Evolutionary conservation across 768 basidiomycete genomes (phyloP).

Genomic region (Obba rivulosa): DNA sequence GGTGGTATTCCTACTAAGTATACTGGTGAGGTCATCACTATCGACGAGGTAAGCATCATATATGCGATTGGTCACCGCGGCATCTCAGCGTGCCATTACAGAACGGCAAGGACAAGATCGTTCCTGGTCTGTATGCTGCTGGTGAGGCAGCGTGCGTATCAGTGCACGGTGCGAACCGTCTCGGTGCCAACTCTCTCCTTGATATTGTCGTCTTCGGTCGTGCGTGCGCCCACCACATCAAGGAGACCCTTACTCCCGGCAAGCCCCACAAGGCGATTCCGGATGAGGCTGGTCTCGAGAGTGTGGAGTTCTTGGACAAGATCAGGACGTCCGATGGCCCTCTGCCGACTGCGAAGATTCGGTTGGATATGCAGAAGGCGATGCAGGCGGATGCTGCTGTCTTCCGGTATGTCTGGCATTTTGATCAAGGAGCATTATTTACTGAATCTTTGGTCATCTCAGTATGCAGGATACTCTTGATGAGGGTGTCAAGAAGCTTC

Average conservation of each 20-base stretch:
- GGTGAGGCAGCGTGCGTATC: slow-evolving; percentile 99
- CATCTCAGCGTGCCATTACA: slow-evolving; percentile 11
- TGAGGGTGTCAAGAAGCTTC: slow-evolving; percentile 86
- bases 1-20: slow-evolving; percentile 99
- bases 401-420: slow-evolving; percentile 56
- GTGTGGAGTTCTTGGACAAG: slow-evolving; percentile 85
- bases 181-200: slow-evolving; percentile 97
- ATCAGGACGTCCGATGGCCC: slow-evolving; percentile 79
- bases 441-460: slow-evolving; percentile 1
- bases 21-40: slow-evolving; percentile 93
- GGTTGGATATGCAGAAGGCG: slow-evolving; percentile 96
- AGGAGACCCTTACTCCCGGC: slow-evolving; percentile 83
- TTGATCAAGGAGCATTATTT: not conserved
- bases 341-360: slow-evolving; percentile 83
- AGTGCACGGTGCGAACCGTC: slow-evolving; percentile 98
- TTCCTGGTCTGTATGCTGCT: slow-evolving; percentile 96
- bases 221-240: slow-evolving; percentile 98
- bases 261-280: slow-evolving; percentile 87
- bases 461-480: slow-evolving; percentile 88
- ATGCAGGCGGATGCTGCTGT: slow-evolving; percentile 99
- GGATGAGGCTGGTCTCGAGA: slow-evolving; percentile 78
- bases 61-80: not conserved
- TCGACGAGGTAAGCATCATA: slow-evolving; percentile 50
- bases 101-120: slow-evolving; percentile 88
- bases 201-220: slow-evolving; percentile 99